Base-by-base conservation (phyloP, 2,329 filamentous ascomycete species). In the Leptosphaerulina australis region DNA sequence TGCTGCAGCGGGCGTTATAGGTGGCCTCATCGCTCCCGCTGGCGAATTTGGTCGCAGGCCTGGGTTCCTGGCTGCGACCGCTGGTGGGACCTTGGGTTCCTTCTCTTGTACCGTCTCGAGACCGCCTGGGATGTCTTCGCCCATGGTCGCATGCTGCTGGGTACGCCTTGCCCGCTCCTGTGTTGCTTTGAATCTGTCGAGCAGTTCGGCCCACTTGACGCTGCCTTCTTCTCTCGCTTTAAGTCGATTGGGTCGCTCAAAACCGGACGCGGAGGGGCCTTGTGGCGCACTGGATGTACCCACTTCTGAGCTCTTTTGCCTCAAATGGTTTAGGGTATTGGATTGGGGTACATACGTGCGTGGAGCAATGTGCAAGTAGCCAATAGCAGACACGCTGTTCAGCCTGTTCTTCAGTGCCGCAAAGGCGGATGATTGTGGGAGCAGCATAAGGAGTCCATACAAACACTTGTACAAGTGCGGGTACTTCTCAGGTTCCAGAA, bases 401-500 rank as follows among this genome's bases (percentile, higher is more conserved):
- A 99, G 82, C 31, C 94, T 86, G 69, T 99, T 99, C 72, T 97
- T 97, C 49, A 99, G 80, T 2, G 94, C 93, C 21, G 92, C 94
- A 75, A 99, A 99, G 7, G 94, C 95, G 21, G 91, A 95, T 12
- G 93, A 97, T 75, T 99, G 94, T 0, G 94, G 94, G n/a, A 99
- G 82, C 14, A 99, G 86, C 94, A 99, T 99, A 45, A 99, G 80
- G 35, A 99, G 83, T 8, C 94, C 94, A 67, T 97, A 99, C 38
- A 99, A 84, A 74, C 94, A 99, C 76, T 97, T 97, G 79, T 99
- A 97, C 1, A 99, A 80, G 70, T 96, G 90, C 2, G 94, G 94
- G 61, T 93, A 93, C 71, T 89, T 91, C 70, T 99, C 95, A 1
- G 94, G 94, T 69, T 99, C 94, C 7, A 99, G 83, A 8, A 99